Evolutionary conservation across 306 rosid species (phyloP).

Genomic region (Rosa chinensis): DNA sequence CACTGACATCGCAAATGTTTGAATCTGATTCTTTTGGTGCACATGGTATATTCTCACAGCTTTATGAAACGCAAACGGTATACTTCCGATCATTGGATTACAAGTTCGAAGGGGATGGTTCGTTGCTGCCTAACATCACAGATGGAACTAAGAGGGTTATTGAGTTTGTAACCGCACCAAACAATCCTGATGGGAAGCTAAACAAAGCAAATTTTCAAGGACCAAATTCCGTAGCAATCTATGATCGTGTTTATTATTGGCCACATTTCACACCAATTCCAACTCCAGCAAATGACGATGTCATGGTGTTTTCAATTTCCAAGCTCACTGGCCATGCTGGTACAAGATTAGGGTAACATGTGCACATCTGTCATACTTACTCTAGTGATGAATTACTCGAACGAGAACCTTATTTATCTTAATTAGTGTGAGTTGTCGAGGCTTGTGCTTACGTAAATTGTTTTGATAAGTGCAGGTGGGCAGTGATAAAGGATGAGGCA

Average conservation of each 20-base stretch:
- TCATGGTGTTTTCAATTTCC: constrained; percentile 48
- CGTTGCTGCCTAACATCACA: constrained; percentile 30
- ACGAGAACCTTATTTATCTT: not conserved
- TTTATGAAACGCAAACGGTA: constrained; percentile 37
- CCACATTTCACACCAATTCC: constrained; percentile 62
- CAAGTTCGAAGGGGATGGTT: constrained; percentile 44
- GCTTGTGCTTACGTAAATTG: not conserved
- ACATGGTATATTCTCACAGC: constrained; percentile 15
- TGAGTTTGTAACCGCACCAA: constrained; percentile 66
- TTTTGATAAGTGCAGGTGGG: constrained; percentile 40
- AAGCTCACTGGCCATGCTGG: constrained; percentile 65
- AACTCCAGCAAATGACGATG: constrained; percentile 44
- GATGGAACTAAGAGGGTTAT: constrained; percentile 16
- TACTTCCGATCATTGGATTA: constrained; percentile 30
- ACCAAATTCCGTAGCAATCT: constrained; percentile 30
- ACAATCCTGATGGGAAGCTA: constrained; percentile 57
- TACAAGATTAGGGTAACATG: constrained; percentile 40
- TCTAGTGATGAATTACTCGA: not conserved
- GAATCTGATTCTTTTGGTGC: not conserved
- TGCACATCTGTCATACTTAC: not conserved
- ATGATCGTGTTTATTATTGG: constrained; percentile 56
- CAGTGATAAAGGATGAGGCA: constrained; percentile 44
- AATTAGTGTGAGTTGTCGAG: not conserved
- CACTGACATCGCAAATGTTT: not conserved
- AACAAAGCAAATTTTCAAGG: constrained; percentile 30